Evolutionary conservation across 768 basidiomycete species (phyloP), one percentile per base, ranked within the genome.

Genomic region (Collybia mongolica): DNA sequence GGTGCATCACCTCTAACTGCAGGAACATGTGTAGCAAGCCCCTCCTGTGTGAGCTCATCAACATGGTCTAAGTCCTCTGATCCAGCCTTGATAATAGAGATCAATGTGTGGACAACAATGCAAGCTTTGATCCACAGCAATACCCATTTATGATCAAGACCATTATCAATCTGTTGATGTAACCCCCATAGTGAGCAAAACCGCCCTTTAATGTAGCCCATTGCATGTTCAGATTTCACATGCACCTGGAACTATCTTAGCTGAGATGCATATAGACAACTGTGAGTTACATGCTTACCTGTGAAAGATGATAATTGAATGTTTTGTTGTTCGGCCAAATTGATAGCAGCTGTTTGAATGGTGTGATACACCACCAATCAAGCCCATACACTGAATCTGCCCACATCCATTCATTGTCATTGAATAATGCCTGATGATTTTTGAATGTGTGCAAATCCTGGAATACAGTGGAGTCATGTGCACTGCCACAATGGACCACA

Each of bases 391-490:
- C 40, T 22, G 40, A 42, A 17, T 42, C 26, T 14, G 40, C 40
- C 40, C 40, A 41, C 14, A 41, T 41, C 40, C 40, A 41, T 11
- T 41, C 71, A 41, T 49, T 48, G 0, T 58, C 58, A 2, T 64
- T 53, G 1, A 72, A 44, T 14, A 72, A 11, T 0, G 14, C 46
- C 0, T 51, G 47, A 47, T 65, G 56, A 5, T 68, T 46, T 14
- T 45, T 22, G 22, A 43, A 54, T 11, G 63, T 40, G 1, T 53
- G 32, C 0, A 69, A 65, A 23, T 57, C 42, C n/a, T 54, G 44
- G 47, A 53, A 72, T 3, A 61, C 69, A 6, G 67, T 65, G 0
- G 71, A 41, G 47, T 72, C 66, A 53, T 73, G 66, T 0, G 63
- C 60, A 41, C 66, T 67, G 18, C 67, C 65, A 17, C 57, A 56